phyloP scores from a whole-genome alignment of 2,329 filamentous ascomycete species.

The Exophiala phaeomuriformis region DNA sequence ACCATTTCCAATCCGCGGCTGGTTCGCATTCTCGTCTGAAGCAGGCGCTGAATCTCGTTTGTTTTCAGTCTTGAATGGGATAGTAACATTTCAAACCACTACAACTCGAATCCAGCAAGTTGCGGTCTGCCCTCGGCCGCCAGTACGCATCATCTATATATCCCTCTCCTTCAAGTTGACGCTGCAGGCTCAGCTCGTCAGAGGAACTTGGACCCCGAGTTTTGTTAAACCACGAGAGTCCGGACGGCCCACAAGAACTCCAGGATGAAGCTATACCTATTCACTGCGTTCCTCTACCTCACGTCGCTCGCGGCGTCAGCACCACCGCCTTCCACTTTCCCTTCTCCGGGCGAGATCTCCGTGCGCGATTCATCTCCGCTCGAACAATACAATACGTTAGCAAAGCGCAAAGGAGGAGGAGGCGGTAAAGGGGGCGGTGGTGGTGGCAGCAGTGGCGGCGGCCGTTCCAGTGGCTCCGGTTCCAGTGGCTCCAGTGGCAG shows the following conservation, averaged over 20 bases:
- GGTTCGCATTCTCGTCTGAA: too few species aligned
- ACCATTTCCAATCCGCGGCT: background rate
- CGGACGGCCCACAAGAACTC: background rate
- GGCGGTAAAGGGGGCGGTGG: conserved; percentile 21
- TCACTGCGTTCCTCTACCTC: conserved; percentile 12
- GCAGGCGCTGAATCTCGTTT: too few species aligned
- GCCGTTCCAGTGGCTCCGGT: conserved; percentile 7
- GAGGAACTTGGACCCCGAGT: too few species aligned
- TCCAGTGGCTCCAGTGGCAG: conserved; percentile 11
- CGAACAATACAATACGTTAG: conserved; percentile 17
- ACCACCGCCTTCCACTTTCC: conserved; percentile 8
- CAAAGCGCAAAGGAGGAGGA: conserved; percentile 27
- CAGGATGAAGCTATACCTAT: conserved; percentile 17
- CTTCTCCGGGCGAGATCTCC: conserved; percentile 6
- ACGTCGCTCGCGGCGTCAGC: conserved; percentile 15
- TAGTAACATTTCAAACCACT: too few species aligned
- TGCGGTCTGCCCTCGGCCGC: too few species aligned
- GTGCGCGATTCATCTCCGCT: conserved; percentile 14
- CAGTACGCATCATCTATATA: too few species aligned
- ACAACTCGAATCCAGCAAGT: too few species aligned
- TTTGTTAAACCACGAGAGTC: too few species aligned
- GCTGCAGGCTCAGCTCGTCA: too few species aligned
- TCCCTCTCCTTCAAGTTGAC: too few species aligned
- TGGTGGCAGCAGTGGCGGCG: conserved; percentile 10
- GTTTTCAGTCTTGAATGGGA: too few species aligned